Evolutionary conservation across 2,329 filamentous ascomycete species (phyloP).

Genomic region (Phialocephala subalpina): DNA sequence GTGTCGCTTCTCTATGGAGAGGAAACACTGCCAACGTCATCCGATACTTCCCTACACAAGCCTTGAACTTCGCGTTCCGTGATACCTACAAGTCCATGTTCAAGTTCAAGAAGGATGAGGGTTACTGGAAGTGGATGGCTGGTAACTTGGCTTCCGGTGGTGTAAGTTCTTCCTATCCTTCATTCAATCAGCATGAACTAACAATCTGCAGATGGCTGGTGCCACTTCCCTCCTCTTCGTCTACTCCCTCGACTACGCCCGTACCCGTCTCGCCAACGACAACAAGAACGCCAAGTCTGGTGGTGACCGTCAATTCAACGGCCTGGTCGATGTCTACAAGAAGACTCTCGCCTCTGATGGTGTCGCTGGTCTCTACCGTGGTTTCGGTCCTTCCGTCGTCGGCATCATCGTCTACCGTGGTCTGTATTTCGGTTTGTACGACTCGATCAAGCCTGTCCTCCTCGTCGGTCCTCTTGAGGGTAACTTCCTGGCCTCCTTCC

Average conservation of each 20-base stretch:
- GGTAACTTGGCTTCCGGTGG: conserved; percentile 99
- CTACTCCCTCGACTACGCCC: conserved; percentile 99
- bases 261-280: conserved; percentile 99
- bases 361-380: conserved; percentile 99
- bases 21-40: conserved; percentile 99
- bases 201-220: conserved; percentile 78
- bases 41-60: conserved; percentile 99
- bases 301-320: conserved; percentile 99
- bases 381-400: conserved; percentile 99
- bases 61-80: conserved; percentile 99
- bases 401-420: conserved; percentile 99
- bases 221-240: conserved; percentile 99
- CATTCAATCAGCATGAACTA: conserved; percentile 11
- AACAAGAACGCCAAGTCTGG: conserved; percentile 97
- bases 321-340: conserved; percentile 98
- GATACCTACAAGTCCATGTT: conserved; percentile 99
- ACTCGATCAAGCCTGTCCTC: conserved; percentile 99
- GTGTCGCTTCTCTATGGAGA: conserved; percentile 96
- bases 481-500: conserved; percentile 99
- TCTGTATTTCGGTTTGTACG: conserved; percentile 99
- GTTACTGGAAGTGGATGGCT: conserved; percentile 98
- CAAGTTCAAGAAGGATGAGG: conserved; percentile 99
- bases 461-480: conserved; percentile 90
- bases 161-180: conserved; percentile 69
- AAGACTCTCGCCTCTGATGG: conserved; percentile 99